Percentiles rank a stretch among this genome's conserved stretches.
Conservation (phyloP, 2,329 filamentous ascomycete species). For the Colletotrichum sp. region DNA sequence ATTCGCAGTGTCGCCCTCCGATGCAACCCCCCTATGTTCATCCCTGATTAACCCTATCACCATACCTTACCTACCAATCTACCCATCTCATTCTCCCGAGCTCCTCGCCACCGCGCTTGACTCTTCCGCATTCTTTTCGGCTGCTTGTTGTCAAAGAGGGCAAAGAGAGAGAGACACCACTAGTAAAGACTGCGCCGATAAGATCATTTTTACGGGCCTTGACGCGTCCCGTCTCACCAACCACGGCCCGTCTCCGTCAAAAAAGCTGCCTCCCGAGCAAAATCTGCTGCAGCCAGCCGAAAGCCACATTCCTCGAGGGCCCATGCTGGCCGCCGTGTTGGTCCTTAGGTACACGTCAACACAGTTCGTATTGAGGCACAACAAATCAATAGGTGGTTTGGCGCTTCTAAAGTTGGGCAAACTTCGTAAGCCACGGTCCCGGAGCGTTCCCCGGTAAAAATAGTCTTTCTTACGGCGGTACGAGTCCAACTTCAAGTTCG, state of each 20-base stretch:
- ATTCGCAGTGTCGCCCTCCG: neutral
- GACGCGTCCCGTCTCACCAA: slow-evolving; percentile 13
- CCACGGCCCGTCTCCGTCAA: neutral
- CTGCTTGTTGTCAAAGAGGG: neutral
- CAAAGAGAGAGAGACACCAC: neutral
- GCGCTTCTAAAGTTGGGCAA: neutral
- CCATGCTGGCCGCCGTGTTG: neutral
- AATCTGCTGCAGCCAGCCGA: neutral
- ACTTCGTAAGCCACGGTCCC: neutral
- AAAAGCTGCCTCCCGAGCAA: neutral
- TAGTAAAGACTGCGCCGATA: neutral
- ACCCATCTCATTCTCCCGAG: neutral
- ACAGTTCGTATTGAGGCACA: neutral
- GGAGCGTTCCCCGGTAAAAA: neutral
- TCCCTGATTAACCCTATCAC: neutral
- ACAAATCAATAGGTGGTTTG: neutral
- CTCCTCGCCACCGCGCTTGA: neutral
- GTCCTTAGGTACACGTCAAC: neutral
- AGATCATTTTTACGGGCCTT: neutral
- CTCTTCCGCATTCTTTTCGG: neutral
- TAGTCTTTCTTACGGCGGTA: neutral
- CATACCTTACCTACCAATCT: neutral
- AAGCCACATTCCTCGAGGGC: neutral
- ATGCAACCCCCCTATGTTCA: slow-evolving; percentile 11
- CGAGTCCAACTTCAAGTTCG: neutral